Evolutionary conservation across 1,284 basidiomycete genomes (phyloP).

Genomic region (Trametes pubescens): DNA sequence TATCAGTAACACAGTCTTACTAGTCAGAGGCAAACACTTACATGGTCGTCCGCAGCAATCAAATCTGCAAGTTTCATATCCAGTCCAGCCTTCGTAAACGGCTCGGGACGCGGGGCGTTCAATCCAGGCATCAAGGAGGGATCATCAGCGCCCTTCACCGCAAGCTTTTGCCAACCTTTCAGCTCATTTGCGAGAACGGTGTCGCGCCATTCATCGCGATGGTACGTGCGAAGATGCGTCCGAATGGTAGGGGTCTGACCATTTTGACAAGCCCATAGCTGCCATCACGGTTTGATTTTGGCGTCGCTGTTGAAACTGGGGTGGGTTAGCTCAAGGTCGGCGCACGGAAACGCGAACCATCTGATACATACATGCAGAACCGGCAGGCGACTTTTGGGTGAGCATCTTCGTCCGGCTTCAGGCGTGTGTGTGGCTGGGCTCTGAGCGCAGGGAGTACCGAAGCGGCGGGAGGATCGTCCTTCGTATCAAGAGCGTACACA

Average conservation of each 20-base stretch:
- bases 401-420: background rate
- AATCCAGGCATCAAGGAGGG: background rate
- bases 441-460: background rate
- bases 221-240: conserved; percentile 6
- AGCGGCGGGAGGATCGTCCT: background rate
- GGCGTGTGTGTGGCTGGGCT: background rate
- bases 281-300: background rate
- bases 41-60: conserved; percentile 21
- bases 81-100: conserved; percentile 5
- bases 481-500: conserved; percentile 3
- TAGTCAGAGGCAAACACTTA: background rate
- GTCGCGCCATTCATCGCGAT: conserved; percentile 8
- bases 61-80: conserved; percentile 2
- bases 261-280: conserved; percentile 4
- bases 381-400: conserved; percentile 5
- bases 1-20: background rate
- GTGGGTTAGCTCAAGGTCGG: too few species aligned
- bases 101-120: conserved; percentile 3
- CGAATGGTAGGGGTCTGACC: conserved; percentile 22
- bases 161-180: conserved; percentile 20
- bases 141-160: conserved; percentile 1
- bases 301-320: background rate
- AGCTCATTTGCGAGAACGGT: conserved; percentile 5
- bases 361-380: conserved; percentile 4
- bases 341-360: background rate